Evolutionary conservation across 495 filamentous ascomycete species (phyloP).

Genomic region (Letharia lupina): DNA sequence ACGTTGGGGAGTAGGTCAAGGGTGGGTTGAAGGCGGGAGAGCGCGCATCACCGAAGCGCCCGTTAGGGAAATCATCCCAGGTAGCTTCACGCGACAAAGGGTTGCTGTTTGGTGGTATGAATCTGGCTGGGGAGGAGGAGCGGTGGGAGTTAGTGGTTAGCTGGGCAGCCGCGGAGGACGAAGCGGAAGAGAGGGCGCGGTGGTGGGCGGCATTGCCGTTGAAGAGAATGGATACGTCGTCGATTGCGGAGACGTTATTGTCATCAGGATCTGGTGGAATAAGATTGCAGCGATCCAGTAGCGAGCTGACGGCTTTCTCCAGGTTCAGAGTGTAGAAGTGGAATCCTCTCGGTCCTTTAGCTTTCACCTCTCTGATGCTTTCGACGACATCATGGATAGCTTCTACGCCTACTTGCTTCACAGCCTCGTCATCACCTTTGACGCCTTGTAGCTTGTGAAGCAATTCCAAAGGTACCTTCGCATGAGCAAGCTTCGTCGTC

Average conservation of each 20-base stretch:
- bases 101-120: slow-evolving; percentile 65
- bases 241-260: slow-evolving; percentile 30
- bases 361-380: slow-evolving; percentile 55
- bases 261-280: slow-evolving; percentile 54
- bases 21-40: slow-evolving; percentile 72
- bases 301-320: slow-evolving; percentile 91
- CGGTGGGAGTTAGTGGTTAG: slow-evolving; percentile 48
- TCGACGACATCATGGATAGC: slow-evolving; percentile 64
- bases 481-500: slow-evolving; percentile 92
- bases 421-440: slow-evolving; percentile 83
- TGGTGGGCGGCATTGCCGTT: slow-evolving; percentile 30
- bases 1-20: slow-evolving; percentile 45
- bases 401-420: slow-evolving; percentile 66
- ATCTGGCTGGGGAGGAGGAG: slow-evolving; percentile 38
- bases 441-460: slow-evolving; percentile 66
- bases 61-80: slow-evolving; percentile 98
- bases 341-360: slow-evolving; percentile 61
- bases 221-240: slow-evolving; percentile 35
- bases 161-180: slow-evolving; percentile 54
- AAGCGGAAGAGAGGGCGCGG: slow-evolving; percentile 22
- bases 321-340: slow-evolving; percentile 97
- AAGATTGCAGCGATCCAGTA: slow-evolving; percentile 76
- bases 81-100: slow-evolving; percentile 90
- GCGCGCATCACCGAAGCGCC: slow-evolving; percentile 86
- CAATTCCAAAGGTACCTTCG: slow-evolving; percentile 63